phyloP scores from a whole-genome alignment of 2,329 filamentous ascomycete species.

The Trichoderma aggressivum region DNA sequence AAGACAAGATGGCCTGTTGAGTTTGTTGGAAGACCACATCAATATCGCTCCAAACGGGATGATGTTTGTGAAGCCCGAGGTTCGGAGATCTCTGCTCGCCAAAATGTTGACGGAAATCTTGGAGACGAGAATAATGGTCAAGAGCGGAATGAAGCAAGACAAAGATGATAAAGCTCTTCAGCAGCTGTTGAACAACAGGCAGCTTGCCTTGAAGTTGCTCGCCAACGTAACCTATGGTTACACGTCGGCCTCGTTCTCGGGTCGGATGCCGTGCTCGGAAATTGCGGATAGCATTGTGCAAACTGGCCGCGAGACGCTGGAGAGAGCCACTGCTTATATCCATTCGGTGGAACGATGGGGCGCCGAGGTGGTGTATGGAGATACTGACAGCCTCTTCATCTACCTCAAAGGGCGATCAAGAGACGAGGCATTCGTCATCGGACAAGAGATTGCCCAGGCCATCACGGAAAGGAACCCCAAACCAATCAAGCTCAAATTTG shows the following conservation, averaged over 20 bases:
- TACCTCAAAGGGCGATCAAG: slow-evolving; percentile 82
- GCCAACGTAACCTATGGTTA: slow-evolving; percentile 99
- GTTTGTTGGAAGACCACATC: slow-evolving; percentile 76
- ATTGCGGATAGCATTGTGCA: slow-evolving; percentile 98
- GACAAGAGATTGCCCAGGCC: slow-evolving; percentile 82
- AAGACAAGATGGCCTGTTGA: slow-evolving; percentile 69
- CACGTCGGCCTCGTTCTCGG: slow-evolving; percentile 93
- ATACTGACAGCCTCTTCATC: slow-evolving; percentile 93
- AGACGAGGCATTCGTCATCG: slow-evolving; percentile 87
- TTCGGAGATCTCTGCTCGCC: slow-evolving; percentile 85
- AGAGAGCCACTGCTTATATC: slow-evolving; percentile 88
- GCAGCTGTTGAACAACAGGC: slow-evolving; percentile 85
- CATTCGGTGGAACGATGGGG: slow-evolving; percentile 85
- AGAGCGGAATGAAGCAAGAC: slow-evolving; percentile 91
- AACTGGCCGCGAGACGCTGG: slow-evolving; percentile 88
- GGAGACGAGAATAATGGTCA: slow-evolving; percentile 96
- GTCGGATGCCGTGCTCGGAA: slow-evolving; percentile 95
- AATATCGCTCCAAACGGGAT: slow-evolving; percentile 95
- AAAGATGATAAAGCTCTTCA: slow-evolving; percentile 85
- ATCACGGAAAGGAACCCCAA: slow-evolving; percentile 87
- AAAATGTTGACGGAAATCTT: slow-evolving; percentile 97
- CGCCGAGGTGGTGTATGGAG: slow-evolving; percentile 95
- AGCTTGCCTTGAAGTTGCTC: slow-evolving; percentile 89
- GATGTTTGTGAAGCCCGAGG: slow-evolving; percentile 83
- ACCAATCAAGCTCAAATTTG: slow-evolving; percentile 94